phyloP scores from a whole-genome alignment of 139 green algal genomes.

The Ettlia oleoabundans region DNA sequence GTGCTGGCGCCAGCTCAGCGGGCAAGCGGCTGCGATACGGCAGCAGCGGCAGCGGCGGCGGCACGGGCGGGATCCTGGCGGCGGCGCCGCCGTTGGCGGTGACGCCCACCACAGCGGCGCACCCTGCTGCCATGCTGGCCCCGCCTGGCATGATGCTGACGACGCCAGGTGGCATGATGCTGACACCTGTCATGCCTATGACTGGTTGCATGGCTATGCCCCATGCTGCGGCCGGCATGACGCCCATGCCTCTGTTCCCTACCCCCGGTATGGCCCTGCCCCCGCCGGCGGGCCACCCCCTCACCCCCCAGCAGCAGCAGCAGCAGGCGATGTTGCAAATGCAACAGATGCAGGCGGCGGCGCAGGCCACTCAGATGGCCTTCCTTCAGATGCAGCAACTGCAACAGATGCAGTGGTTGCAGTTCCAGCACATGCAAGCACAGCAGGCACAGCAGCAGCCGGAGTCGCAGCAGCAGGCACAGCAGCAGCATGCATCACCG shows the following conservation, averaged over 20 bases:
- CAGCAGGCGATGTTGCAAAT: constrained; percentile 24
- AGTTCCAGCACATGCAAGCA: background rate
- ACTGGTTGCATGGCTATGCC: too few species aligned
- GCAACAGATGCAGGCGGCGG: too few species aligned
- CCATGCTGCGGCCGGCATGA: constrained; percentile 1
- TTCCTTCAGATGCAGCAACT: constrained; percentile 28
- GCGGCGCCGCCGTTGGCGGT: too few species aligned
- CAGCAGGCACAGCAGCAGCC: background rate
- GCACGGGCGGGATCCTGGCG: background rate
- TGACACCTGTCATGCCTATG: background rate
- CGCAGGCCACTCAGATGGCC: background rate
- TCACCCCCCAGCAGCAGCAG: too few species aligned
- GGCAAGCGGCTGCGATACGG: background rate
- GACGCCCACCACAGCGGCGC: too few species aligned
- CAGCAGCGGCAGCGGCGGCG: background rate
- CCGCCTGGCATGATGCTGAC: background rate
- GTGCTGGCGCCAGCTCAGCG: background rate
- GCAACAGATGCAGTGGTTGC: background rate
- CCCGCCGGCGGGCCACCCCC: too few species aligned
- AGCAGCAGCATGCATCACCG: background rate
- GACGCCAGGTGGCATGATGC: constrained; percentile 10
- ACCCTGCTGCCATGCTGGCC: too few species aligned
- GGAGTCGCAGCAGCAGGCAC: background rate
- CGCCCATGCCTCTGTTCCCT: background rate
- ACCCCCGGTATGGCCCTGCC: too few species aligned